Percentiles rank a stretch among this genome's conserved stretches.
These are phyloP conservation scores for Coix lacrymajobi DNA, from an alignment of 176 grass and related monocot species.

Conservation along the genomic window DNA sequence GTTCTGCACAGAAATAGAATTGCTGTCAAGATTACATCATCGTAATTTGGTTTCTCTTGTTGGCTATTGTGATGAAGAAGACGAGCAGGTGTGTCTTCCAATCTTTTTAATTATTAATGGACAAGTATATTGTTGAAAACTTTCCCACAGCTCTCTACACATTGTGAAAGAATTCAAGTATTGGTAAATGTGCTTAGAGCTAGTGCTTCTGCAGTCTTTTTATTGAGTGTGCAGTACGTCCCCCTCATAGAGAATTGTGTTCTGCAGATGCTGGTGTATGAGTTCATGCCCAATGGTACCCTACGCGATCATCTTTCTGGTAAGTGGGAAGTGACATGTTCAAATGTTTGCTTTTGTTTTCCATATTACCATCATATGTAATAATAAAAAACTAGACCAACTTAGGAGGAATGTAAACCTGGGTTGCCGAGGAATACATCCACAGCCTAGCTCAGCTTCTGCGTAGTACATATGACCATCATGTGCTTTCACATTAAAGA, in stretches of 20 bases:
- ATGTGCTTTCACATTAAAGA: not conserved
- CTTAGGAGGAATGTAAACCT: not conserved
- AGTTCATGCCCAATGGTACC: conserved; percentile 93
- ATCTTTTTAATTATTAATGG: conserved; percentile 1
- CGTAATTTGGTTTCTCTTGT: conserved; percentile 90
- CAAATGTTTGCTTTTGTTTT: not conserved
- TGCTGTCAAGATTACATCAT: conserved; percentile 92
- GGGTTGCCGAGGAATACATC: not conserved
- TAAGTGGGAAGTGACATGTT: not conserved
- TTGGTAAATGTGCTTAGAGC: not conserved
- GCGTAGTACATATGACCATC: not conserved
- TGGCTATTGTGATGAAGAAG: conserved; percentile 85
- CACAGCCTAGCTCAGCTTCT: not conserved
- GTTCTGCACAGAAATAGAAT: conserved; percentile 88
- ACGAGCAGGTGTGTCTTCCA: conserved; percentile 64
- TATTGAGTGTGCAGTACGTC: not conserved
- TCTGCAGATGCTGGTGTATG: conserved; percentile 95
- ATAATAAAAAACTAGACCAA: not conserved
- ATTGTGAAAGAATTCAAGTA: not conserved
- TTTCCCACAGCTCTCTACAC: not conserved
- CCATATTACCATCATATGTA: not conserved
- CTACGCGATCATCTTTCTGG: conserved; percentile 84
- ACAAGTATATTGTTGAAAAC: not conserved
- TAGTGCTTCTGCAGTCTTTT: not conserved
- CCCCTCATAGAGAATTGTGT: conserved; percentile 28